Conservation (phyloP, 257 asterid genomes). For the Penstemon newberryi region DNA sequence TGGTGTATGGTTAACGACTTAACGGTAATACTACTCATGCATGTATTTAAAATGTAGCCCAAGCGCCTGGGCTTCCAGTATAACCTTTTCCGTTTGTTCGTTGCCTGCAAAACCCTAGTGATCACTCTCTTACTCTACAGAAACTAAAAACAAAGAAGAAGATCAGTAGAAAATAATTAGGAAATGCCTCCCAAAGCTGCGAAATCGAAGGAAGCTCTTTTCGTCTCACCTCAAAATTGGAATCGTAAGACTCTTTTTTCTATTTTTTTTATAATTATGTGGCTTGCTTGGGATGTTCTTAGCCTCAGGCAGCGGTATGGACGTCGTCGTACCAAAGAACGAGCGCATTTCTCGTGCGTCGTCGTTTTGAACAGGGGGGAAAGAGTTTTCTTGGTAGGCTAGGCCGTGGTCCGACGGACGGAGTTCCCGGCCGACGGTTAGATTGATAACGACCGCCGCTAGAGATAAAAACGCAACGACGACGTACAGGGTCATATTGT, state of each 20-base stretch:
- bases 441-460: slow-evolving; percentile 6
- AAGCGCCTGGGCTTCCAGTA: too few species aligned
- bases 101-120: background rate
- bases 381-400: slow-evolving; percentile 25
- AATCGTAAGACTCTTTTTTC: slow-evolving; percentile 52
- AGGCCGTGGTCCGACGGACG: slow-evolving; percentile 58
- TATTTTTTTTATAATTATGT: background rate
- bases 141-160: too few species aligned
- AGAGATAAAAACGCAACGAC: slow-evolving; percentile 18
- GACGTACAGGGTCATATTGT: slow-evolving; percentile 25
- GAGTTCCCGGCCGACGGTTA: slow-evolving; percentile 36
- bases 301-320: slow-evolving; percentile 67
- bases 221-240: slow-evolving; percentile 97
- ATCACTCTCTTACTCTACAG: background rate
- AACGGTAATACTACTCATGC: too few species aligned
- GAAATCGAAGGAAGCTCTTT: slow-evolving; percentile 86
- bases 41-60: too few species aligned
- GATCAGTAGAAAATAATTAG: background rate
- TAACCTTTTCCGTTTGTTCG: too few species aligned
- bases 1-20: too few species aligned
- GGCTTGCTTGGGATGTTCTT: slow-evolving; percentile 36
- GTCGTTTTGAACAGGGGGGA: slow-evolving; percentile 30
- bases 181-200: slow-evolving; percentile 95
- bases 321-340: slow-evolving; percentile 29
- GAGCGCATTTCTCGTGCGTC: slow-evolving; percentile 34